Base-by-base conservation (phyloP, 805 yeast genomes). In the Myxozyma monticola region DNA sequence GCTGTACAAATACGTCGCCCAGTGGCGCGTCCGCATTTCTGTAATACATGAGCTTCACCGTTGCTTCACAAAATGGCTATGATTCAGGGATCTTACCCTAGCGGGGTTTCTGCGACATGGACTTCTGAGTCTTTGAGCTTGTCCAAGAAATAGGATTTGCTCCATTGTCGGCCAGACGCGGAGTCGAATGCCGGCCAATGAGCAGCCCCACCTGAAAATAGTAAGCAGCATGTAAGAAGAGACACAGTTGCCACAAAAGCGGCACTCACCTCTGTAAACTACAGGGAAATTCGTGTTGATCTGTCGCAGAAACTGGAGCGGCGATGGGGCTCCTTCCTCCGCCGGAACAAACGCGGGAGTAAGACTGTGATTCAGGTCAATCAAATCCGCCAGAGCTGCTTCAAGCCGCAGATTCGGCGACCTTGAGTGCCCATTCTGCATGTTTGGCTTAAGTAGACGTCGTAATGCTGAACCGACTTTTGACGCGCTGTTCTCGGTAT, bases 21-120 rank as follows among this genome's bases (percentile, higher is more conserved):
- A 65, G 50, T 2, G 73, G 73, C 1, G 74, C 49, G 41, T 70
- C 74, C 1, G 74, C 74, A 41, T 68, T 67, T 3, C 74, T 72
- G 18, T 18, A 22, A 22, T 8, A 26, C 6, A 8, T 17, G n/a
- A n/a, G n/a, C n/a, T n/a, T n/a, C n/a, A n/a, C n/a, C n/a, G n/a
- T n/a, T n/a, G n/a, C n/a, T n/a, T n/a, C n/a, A n/a, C n/a, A n/a
- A n/a, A n/a, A n/a, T n/a, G n/a, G n/a, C n/a, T n/a, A n/a, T n/a
- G n/a, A n/a, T n/a, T n/a, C n/a, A n/a, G n/a, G n/a, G 17, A 12
- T 15, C 49, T 15, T 35, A 54, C 59, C 59, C 59, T 10, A 33
- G 22, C 17, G 59, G 59, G 3, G 59, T 54, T 24, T 51, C 48
- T 6, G 59, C 57, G 1, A 51, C 54, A 2, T 17, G 37, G 12